Evolutionary conservation across 75 land plant species (phyloP).

Genomic region (Cunninghamia lanceolata): DNA sequence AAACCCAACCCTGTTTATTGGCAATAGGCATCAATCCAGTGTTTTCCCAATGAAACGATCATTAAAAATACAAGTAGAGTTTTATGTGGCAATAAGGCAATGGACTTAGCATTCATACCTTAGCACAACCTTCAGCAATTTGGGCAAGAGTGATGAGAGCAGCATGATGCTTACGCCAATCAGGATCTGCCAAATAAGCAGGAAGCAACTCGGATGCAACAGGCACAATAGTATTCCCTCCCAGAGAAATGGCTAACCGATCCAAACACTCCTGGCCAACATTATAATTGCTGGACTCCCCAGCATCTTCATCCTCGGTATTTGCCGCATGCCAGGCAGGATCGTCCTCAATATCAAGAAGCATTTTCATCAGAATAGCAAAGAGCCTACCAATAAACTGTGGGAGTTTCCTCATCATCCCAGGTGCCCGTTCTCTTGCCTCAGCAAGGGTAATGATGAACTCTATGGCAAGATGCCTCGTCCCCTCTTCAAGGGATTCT

Average conservation of each 20-base stretch:
- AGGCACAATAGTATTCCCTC: constrained; percentile 94
- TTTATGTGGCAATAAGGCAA: not conserved
- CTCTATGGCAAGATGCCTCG: constrained; percentile 84
- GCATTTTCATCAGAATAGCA: constrained; percentile 87
- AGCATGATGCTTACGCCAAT: constrained; percentile 96
- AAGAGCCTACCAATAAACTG: constrained; percentile 83
- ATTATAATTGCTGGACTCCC: constrained; percentile 77
- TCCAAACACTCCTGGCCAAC: constrained; percentile 97
- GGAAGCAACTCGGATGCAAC: constrained; percentile 86
- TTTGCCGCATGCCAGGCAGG: constrained; percentile 87
- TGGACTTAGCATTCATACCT: constrained; percentile 39
- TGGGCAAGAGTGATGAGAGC: constrained; percentile 90
- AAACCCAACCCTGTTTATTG: not conserved
- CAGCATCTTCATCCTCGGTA: constrained; percentile 90
- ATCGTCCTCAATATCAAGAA: constrained; percentile 85
- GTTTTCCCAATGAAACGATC: not conserved
- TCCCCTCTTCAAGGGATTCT: constrained; percentile 72
- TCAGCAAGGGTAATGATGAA: constrained; percentile 89
- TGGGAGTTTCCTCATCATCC: constrained; percentile 94
- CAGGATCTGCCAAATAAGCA: constrained; percentile 68
- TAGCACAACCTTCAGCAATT: constrained; percentile 94
- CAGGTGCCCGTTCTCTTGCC: constrained; percentile 93
- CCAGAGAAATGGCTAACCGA: constrained; percentile 76
- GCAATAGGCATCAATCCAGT: not conserved
- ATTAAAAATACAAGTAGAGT: not conserved